Evolutionary conservation across 1,139 yeast genomes (phyloP), one percentile per base, ranked within the genome.

Genomic region (Magnusiomyces magnusii): DNA sequence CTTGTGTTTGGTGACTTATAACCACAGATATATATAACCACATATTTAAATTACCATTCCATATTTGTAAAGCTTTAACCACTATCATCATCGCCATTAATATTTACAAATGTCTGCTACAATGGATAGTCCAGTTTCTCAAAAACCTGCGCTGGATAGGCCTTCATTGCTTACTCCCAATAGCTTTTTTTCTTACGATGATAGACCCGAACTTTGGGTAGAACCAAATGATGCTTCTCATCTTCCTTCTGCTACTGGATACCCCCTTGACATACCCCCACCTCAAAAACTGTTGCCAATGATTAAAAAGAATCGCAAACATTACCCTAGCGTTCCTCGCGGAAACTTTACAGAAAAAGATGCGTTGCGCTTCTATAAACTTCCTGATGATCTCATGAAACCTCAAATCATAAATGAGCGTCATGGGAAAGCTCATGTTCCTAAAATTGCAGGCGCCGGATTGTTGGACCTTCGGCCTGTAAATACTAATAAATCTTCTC

Each of bases 181-280:
- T n/a, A 39, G 44, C 44, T 39, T 39, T n/a, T 39, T 9, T 39
- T 39, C 44, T 10, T 17, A n/a, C 17, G 54, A 51, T 39, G 47
- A 51, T 17, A 2, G 9, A 13, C 54, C 54, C 2, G 47, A 36
- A 15, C 47, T 51, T 51, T 75, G 86, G 74, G 70, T 74, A 17
- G 93, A 87, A 67, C 92, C 93, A 0, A 78, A 76, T 13, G 70
- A 79, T 42, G 80, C 84, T 0, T 76, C 75, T 25, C 82, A 85
- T 0, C 69, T 69, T 21, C 81, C 86, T 2, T 74, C 76, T 28
- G 80, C 81, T 54, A 84, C 91, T 0, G 95, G 95, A 0, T 76
- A 80, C 49, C 86, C 92, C 1, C 71, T 87, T 56, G 90, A 83
- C 62, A 76, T 81, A 2, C 75, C 76, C 2, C 95, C 95, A 5